Evolutionary conservation across 164 flowering plant species (phyloP).

Genomic region (Aristolochia contorta): DNA sequence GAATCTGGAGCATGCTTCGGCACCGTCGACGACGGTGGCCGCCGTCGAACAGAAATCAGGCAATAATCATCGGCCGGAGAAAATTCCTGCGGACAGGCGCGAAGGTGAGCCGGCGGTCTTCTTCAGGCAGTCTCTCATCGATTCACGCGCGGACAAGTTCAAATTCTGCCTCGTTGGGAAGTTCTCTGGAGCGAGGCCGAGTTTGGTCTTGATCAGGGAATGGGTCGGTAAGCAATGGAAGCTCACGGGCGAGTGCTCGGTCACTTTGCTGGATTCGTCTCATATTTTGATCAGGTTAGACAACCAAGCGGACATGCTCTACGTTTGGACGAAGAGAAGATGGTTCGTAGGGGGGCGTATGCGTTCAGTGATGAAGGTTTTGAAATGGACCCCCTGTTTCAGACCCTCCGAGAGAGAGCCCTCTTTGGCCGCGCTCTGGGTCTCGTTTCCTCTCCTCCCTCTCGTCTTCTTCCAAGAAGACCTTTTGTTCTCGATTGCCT

Average conservation of each 20-base stretch:
- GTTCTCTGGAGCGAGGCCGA: neutral
- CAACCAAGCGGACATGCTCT: slow-evolving; percentile 1
- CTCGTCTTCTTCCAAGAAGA: slow-evolving; percentile 2
- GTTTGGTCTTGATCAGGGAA: neutral
- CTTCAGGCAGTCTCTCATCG: neutral
- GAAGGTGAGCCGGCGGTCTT: slow-evolving; percentile 1
- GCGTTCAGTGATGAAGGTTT: slow-evolving; percentile 3
- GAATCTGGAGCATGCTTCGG: neutral
- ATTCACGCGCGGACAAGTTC: neutral
- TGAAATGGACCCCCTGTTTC: neutral
- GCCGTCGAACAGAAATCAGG: neutral
- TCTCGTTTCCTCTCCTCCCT: neutral
- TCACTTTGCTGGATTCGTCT: neutral
- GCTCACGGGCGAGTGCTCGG: neutral
- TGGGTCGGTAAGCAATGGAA: slow-evolving; percentile 3
- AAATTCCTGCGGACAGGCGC: neutral
- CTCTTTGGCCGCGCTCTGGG: neutral
- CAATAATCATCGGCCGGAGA: neutral
- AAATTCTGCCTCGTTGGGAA: slow-evolving; percentile 3
- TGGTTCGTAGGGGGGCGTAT: neutral
- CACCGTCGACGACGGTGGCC: neutral
- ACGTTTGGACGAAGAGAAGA: neutral
- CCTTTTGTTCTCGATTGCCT: neutral
- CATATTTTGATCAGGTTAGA: neutral
- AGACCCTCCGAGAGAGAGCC: slow-evolving; percentile 2